Base-by-base conservation (phyloP, 495 filamentous ascomycete species). In the Cryomyces minteri region DNA sequence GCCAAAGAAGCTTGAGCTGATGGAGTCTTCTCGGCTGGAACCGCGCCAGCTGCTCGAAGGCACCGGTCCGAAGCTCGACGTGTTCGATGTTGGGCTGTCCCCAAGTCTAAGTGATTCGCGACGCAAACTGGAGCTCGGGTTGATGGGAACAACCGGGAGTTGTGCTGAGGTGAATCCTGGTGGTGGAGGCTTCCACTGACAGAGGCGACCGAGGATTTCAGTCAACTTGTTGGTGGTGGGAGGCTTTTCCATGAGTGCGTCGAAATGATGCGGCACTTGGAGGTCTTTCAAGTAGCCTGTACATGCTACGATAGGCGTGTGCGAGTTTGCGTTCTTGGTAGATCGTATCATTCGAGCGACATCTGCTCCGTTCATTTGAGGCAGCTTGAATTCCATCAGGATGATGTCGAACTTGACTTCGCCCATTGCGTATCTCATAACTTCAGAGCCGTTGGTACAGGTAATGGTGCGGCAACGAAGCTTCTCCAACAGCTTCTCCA, bases 201-300 rank as follows among this genome's bases (percentile, higher is more conserved):
- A 98, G 43, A 88, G 76, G 38, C 76, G 79, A 49, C 78, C 77
- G 49, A 98, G 63, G 4, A 86, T 82, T 46, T 96, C 86, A 0
- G 78, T 84, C 31, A 96, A 62, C 61, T 94, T 95, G 5, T 79
- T 79, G 46, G 81, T 69, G 6, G 88, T 96, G 12, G 92, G 87
- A 7, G 90, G 90, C 60, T 98, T 98, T 60, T 96, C 85, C 41
- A 98, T 84, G 41, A 96, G 70, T 7, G 80, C 79, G 55, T 94
- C 85, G 53, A 98, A 96, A 60, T 95, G 80, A 66, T 96, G 87
- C 6, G 83, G 84, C 46, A 86, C 84, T 33, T 84, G 86, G 14
- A 98, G 71, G 54, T 98, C 90, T 53, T 95, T 96, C 10, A 98
- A 67, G 61, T 98, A 98, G 37, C 90, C 87, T 10, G 90, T 98